These are phyloP conservation scores for Cercospora zeina DNA, from an alignment of 2,329 filamentous ascomycete genomes.

Conservation along the genomic window DNA sequence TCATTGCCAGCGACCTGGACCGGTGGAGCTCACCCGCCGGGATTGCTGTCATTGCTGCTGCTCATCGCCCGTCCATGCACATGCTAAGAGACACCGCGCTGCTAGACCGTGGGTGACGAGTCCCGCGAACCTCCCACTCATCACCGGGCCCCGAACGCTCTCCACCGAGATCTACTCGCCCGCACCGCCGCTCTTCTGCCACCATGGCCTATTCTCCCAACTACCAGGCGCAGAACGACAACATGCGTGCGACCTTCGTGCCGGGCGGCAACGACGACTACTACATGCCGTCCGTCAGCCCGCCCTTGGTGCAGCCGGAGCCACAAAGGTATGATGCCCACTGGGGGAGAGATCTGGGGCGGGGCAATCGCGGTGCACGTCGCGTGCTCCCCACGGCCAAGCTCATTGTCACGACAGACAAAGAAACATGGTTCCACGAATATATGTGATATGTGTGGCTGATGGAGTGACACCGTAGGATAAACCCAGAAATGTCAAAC, in stretches of 20 bases:
- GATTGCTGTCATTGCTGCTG: not conserved
- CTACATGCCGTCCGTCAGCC: slow-evolving; percentile 58
- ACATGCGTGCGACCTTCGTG: slow-evolving; percentile 63
- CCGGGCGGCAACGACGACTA: slow-evolving; percentile 68
- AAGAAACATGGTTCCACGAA: not conserved
- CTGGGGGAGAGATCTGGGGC: not conserved
- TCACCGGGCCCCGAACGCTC: not conserved
- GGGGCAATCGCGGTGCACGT: not conserved
- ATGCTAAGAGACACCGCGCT: slow-evolving; percentile 8
- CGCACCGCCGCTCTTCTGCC: not conserved
- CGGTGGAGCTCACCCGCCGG: not conserved
- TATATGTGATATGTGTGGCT: not conserved
- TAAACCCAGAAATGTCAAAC: slow-evolving; percentile 76
- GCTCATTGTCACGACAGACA: not conserved
- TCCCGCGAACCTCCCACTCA: not conserved
- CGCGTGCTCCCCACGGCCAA: not conserved
- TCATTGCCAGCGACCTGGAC: not conserved
- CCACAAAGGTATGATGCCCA: slow-evolving; percentile 62
- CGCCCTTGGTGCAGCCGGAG: slow-evolving; percentile 67
- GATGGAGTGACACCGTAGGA: slow-evolving; percentile 23
- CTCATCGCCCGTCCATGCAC: slow-evolving; percentile 5
- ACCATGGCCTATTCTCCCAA: slow-evolving; percentile 29
- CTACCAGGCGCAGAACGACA: slow-evolving; percentile 3
- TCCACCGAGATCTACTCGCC: not conserved
- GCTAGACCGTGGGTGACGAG: slow-evolving; percentile 15